Base-by-base conservation (phyloP, 2,329 filamentous ascomycete genomes). In the Botryotinia convoluta region DNA sequence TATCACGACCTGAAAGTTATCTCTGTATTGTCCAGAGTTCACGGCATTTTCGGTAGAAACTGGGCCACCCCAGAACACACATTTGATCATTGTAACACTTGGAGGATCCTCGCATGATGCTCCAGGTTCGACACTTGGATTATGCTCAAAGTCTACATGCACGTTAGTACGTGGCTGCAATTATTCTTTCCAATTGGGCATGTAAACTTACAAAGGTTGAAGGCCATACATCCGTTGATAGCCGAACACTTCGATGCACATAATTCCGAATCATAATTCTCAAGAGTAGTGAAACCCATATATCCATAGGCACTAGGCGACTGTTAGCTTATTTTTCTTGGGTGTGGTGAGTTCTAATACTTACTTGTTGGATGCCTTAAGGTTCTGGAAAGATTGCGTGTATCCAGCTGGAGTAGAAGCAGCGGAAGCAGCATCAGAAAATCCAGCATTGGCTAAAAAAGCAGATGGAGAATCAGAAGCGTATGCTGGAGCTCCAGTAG, bases 301-400 rank as follows among this genome's bases (percentile, higher is more conserved):
- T 54, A 54, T 16, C 51, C 51, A 54, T 54, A 16, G 14, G 51
- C 51, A 29, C 26, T 54, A 54, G 5, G 6, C n/a, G 14, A n/a
- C 3, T 29, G 5, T 54, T 4, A 18, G 6, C 0, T 54, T 54
- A 3, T 54, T 8, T 54, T 8, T 29, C 6, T 54, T 2, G 2
- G n/a, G 2, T 8, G 18, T 18, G 0, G 0, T 29, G 12, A 6
- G 1, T 54, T 54, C 5, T 16, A 18, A 29, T 29, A 29, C 14
- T 54, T 29, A 54, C 51, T 54, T 54, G 26, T 54, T 54, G n/a
- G n/a, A 54, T 12, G n/a, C n/a, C 12, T 54, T 29, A 6, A 54
- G 26, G 26, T 54, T 29, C 26, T 29, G n/a, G n/a, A 54, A 54
- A 54, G 51, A 54, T 29, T 29, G 51, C 12, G 51, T 54, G 51